Evolutionary conservation across 345 rosid species (phyloP), one percentile per base, ranked within the genome.

Genomic region (Salix exigua): DNA sequence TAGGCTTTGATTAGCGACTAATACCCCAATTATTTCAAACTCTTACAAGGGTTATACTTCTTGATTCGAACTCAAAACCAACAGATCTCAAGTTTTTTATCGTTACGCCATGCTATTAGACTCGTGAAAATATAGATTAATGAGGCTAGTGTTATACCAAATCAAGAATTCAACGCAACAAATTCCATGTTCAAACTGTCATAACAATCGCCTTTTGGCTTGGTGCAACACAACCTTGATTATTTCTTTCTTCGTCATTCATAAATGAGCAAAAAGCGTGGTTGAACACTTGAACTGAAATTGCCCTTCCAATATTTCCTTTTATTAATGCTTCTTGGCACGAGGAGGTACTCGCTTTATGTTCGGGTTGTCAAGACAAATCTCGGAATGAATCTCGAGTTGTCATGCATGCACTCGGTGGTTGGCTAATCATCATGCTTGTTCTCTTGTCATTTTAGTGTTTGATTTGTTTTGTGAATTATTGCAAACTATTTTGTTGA

Each of bases 281-380:
- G 64, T 19, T 51, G 30, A 50, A 66, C 37, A 10, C 40, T 28
- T 72, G 17, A 42, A 40, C 40, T 18, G 16, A 44, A 63, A 23
- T n/a, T 58, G 5, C 72, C 35, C 51, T 35, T 23, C 50, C 46
- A 42, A 40, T 71, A 23, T 67, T 7, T 19, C 51, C 48, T 69
- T 58, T 31, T 37, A 70, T 64, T 70, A 72, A 66, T 75, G 64
- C 64, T 70, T 73, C 64, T 53, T 75, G 81, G 65, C 72, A 67
- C 87, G 91, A 95, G 84, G 82, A 74, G 97, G 98, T 73, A 82
- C 97, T 81, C 80, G 83, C 77, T 94, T 72, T 92, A 87, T 83
- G 85, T 78, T 69, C 89, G 95, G 40, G 92, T 90, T 48, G 97
- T 87, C 82, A 88, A 92, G 84, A 89, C 94, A 77, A 94, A 88